Evolutionary conservation across 177 flowering plant genomes (phyloP), one percentile per base, ranked within the genome.

Genomic region (Tripterygium wilfordii): DNA sequence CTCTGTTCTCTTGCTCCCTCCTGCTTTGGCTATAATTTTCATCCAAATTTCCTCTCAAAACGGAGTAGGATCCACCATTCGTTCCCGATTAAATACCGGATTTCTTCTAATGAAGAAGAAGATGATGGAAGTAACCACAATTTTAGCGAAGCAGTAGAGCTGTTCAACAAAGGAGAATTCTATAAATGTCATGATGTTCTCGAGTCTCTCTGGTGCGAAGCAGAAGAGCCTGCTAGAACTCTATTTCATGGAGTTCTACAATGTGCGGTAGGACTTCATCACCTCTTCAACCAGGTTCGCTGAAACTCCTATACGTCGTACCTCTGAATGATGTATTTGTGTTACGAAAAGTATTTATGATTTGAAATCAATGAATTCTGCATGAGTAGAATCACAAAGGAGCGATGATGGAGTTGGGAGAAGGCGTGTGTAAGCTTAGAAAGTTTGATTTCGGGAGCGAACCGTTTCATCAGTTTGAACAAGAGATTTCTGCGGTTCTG

Each of bases 331-430:
- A 2, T 16, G 15, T 7, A n/a, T 20, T 35, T n/a, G 12, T 3
- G 32, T n/a, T n/a, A n/a, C n/a, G n/a, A n/a, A n/a, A n/a, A n/a
- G n/a, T n/a, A n/a, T n/a, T n/a, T n/a, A n/a, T 17, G 12, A 21
- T 38, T 29, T 21, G 14, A 32, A 16, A 36, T 3, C 7, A 15
- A 15, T 16, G 20, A 36, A 10, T 15, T 15, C 4, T n/a, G 40
- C 40, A 10, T 32, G 1, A 24, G 36, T 38, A 88, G 87, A 90
- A 90, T 50, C 97, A 90, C 49, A 79, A 63, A 49, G 97, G 97
- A 42, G 97, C 97, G 0, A 90, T 90, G 97, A 82, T 90, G 88
- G 94, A 90, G 62, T 41, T 90, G 50, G 97, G 96, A 40, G 97
- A 90, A 48, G 96, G 97, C 8, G 24, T 84, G 2, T 78, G 96